Percentiles rank a stretch among this genome's conserved stretches.
Evolutionary conservation across 2,329 filamentous ascomycete genomes (phyloP).

Genomic region (Drechslerella coelobrocha): DNA sequence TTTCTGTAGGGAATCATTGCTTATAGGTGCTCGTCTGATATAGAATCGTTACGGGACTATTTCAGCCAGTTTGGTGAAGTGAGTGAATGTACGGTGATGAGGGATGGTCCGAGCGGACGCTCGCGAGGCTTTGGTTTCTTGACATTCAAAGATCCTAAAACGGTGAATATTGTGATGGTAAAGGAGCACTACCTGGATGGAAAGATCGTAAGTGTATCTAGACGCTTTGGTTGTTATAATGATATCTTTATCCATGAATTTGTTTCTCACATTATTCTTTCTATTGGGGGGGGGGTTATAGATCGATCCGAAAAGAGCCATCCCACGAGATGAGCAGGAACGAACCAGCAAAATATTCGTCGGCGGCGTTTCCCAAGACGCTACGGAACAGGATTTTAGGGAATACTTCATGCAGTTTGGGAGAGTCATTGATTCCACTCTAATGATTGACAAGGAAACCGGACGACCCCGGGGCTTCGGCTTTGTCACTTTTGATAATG

Average conservation of each 20-base stretch:
- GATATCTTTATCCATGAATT: constrained; percentile 6
- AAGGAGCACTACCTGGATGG: constrained; percentile 98
- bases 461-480: constrained; percentile 95
- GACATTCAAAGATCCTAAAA: constrained; percentile 96
- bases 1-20: constrained; percentile 21
- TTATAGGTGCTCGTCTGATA: constrained; percentile 35
- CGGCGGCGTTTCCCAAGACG: constrained; percentile 95
- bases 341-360: constrained; percentile 99
- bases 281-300: too few relatives aligned
- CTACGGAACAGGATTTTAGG: constrained; percentile 93
- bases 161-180: constrained; percentile 98
- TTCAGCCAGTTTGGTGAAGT: constrained; percentile 98
- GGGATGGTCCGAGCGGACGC: constrained; percentile 88
- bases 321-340: constrained; percentile 96
- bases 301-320: constrained; percentile 98
- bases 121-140: constrained; percentile 97
- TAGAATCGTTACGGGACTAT: constrained; percentile 95
- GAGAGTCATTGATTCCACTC: constrained; percentile 91
- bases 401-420: constrained; percentile 97
- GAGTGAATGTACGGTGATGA: constrained; percentile 98
- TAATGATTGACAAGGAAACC: constrained; percentile 99
- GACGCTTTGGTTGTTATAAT: constrained; percentile 24
- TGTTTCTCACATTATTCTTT: constrained; percentile 37
- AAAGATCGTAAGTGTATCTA: constrained; percentile 78
- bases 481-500: constrained; percentile 97